Evolutionary conservation across 1,284 basidiomycete species (phyloP), one percentile per base, ranked within the genome.

Genomic region (Kalmanozyma brasiliensis): DNA sequence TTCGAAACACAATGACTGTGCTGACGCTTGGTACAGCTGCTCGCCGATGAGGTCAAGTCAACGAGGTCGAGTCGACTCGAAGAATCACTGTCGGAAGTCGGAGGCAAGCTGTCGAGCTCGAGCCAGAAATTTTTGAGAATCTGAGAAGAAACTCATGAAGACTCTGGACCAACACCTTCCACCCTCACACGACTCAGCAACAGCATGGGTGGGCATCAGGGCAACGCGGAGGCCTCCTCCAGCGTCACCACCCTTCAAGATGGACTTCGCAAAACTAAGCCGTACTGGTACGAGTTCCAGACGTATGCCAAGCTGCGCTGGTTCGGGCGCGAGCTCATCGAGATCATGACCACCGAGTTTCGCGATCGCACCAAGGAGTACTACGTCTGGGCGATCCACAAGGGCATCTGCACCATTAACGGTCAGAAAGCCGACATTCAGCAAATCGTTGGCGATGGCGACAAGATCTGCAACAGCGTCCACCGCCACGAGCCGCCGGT

Each of bases 401-500:
- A 91, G n/a, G 95, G 95, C 3, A 91, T 96, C 19, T 96, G 93
- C 11, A 93, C 91, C 7, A 88, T 99, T 59, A 98, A 98, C 78
- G 94, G 93, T 16, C 87, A 89, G 49, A 85, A 88, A 14, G 93
- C 93, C 3, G 87, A 85, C 38, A 90, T 92, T 4, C 89, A 91
- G 57, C 90, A 90, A 9, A 86, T 94, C 22, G 86, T 99, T 48
- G 85, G 85, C 53, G 91, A 96, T 78, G 93, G 93, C 10, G 96
- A 98, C 83, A 86, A 91, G 48, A 89, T 97, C 43, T 62, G 93
- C 78, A 97, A 97, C 80, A 88, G 93, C 5, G 93, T 95, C 2
- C 94, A 97, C 83, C 86, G 93, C 16, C 96, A 99, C 81, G 96
- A 99, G 83, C 95, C 96, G 4, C 93, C 96, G 0, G 90, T 98